Conservation (phyloP, 2,329 filamentous ascomycete species). For the Ciborinia camelliae region DNA sequence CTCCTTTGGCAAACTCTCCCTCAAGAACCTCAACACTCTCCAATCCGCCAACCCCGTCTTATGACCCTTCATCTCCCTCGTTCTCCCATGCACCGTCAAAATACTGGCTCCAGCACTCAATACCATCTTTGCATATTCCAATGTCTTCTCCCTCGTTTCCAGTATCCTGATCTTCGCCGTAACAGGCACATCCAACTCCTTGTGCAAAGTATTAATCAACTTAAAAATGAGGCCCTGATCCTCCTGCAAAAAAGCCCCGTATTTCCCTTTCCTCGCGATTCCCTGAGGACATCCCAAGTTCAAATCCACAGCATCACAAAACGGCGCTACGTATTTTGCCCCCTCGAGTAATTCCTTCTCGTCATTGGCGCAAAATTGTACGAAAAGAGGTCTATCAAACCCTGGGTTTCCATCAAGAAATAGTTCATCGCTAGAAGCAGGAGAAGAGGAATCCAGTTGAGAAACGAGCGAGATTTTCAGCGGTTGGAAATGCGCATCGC, state of each 20-base stretch:
- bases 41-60: constrained; percentile 92
- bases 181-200: constrained; percentile 74
- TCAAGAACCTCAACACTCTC: constrained; percentile 75
- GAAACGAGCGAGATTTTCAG: constrained; percentile 38
- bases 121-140: constrained; percentile 86
- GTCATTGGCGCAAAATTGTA: constrained; percentile 94
- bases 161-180: constrained; percentile 93
- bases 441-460: constrained; percentile 23
- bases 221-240: constrained; percentile 78
- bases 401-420: constrained; percentile 84
- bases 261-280: constrained; percentile 85
- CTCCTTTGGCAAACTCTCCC: constrained; percentile 78
- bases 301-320: constrained; percentile 92
- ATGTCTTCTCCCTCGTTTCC: constrained; percentile 79
- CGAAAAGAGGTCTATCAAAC: constrained; percentile 84
- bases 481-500: constrained; percentile 74
- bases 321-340: constrained; percentile 72
- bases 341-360: constrained; percentile 75
- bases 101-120: constrained; percentile 86
- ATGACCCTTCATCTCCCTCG: constrained; percentile 91
- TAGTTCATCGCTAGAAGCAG: constrained; percentile 38
- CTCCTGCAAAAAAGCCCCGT: constrained; percentile 93
- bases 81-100: constrained; percentile 85
- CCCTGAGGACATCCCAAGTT: constrained; percentile 96
- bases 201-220: constrained; percentile 81